Percentiles rank a stretch among this genome's conserved stretches.
Conservation (phyloP, 2,329 filamentous ascomycete species). For the Parastagonospora avenae region DNA sequence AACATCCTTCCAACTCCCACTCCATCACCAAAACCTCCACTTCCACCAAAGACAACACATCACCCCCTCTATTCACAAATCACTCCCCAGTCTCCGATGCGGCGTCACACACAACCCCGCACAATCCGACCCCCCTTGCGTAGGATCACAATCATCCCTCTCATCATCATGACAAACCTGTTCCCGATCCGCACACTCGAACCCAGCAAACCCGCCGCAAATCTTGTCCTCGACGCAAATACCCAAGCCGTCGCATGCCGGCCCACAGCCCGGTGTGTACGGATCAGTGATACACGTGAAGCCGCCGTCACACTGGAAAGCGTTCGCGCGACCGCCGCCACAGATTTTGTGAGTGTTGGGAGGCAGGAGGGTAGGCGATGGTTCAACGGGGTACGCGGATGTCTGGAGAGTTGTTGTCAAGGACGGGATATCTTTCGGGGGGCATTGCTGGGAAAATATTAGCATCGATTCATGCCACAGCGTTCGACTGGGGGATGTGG, state of each 20-base stretch:
- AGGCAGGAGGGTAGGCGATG: conserved; percentile 4
- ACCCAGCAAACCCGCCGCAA: conserved; percentile 51
- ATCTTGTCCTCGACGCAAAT: conserved; percentile 43
- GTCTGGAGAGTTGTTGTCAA: background rate
- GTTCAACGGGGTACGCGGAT: background rate
- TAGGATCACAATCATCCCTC: conserved; percentile 49
- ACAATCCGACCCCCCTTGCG: conserved; percentile 50
- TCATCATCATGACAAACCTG: conserved; percentile 52
- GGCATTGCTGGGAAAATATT: conserved; percentile 4
- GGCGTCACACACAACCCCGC: conserved; percentile 49
- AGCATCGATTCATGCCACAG: background rate
- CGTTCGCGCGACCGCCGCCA: conserved; percentile 29
- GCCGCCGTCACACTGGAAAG: conserved; percentile 13
- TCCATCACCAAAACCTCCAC: too few species aligned
- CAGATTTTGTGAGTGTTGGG: conserved; percentile 26
- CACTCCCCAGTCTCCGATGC: conserved; percentile 1
- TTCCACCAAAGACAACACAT: too few species aligned
- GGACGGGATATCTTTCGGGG: background rate
- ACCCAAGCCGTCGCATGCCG: conserved; percentile 37
- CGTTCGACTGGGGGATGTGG: too few species aligned
- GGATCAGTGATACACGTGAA: conserved; percentile 41
- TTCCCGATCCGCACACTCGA: conserved; percentile 35
- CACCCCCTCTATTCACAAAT: too few species aligned
- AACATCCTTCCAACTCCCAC: too few species aligned
- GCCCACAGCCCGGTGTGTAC: conserved; percentile 35